These are phyloP conservation scores for Purpureocillium lavendulum DNA, from an alignment of 2,329 filamentous ascomycete genomes.

Conservation along the genomic window DNA sequence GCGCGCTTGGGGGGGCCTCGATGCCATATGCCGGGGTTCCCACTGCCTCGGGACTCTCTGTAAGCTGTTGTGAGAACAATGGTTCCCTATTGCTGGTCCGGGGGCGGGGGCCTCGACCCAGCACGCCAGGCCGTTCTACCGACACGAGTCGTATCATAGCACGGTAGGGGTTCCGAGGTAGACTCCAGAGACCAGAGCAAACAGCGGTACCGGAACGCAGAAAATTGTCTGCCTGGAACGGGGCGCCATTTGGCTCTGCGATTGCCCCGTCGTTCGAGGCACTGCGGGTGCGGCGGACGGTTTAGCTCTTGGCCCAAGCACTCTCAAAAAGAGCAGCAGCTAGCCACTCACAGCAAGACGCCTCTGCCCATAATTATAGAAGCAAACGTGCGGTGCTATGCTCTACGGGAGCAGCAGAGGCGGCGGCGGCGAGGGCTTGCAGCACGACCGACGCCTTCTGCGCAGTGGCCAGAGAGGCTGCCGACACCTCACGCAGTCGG, in stretches of 20 bases:
- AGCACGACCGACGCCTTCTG: too few relatives aligned
- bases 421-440: too few relatives aligned
- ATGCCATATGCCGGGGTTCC: slow-evolving; percentile 4
- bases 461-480: too few relatives aligned
- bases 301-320: background rate
- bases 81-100: too few relatives aligned
- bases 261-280: background rate
- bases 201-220: background rate
- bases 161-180: too few relatives aligned
- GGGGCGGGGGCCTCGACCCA: too few relatives aligned
- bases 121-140: too few relatives aligned
- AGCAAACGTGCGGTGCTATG: too few relatives aligned
- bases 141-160: too few relatives aligned
- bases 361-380: background rate
- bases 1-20: background rate
- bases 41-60: slow-evolving; percentile 5
- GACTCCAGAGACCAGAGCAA: background rate
- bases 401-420: too few relatives aligned
- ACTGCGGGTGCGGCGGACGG: too few relatives aligned
- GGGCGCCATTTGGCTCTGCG: background rate
- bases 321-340: background rate
- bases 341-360: background rate
- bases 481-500: too few relatives aligned
- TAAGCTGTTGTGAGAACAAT: slow-evolving; percentile 1
- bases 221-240: background rate